Conservation (phyloP, 2,329 filamentous ascomycete species). For the Ilyonectria sp. region DNA sequence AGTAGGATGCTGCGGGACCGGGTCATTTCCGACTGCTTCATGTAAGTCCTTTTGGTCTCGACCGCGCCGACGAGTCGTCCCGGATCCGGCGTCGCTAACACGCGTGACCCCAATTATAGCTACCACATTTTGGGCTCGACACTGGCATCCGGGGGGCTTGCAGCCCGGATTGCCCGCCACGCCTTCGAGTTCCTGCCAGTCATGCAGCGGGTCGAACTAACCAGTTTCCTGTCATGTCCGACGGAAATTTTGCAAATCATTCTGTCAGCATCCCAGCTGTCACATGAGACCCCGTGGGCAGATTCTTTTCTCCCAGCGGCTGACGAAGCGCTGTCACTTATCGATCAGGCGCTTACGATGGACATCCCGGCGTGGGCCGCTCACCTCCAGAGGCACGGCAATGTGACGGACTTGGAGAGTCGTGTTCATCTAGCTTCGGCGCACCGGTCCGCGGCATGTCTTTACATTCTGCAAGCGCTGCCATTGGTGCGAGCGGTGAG, state of each 20-base stretch:
- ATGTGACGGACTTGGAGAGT: constrained; percentile 58
- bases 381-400: constrained; percentile 53
- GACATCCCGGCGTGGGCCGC: constrained; percentile 61
- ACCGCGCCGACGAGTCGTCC: constrained; percentile 7
- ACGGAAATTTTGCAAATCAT: constrained; percentile 62
- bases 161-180: constrained; percentile 57
- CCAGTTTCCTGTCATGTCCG: constrained; percentile 60
- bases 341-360: constrained; percentile 59
- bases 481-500: constrained; percentile 56
- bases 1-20: constrained; percentile 60
- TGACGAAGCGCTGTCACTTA: constrained; percentile 56
- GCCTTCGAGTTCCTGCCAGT: constrained; percentile 57
- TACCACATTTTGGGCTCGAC: constrained; percentile 60
- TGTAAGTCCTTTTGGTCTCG: constrained; percentile 52
- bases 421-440: constrained; percentile 62
- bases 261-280: constrained; percentile 61
- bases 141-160: constrained; percentile 54
- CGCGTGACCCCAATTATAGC: constrained; percentile 42
- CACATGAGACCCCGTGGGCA: constrained; percentile 54
- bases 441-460: constrained; percentile 62
- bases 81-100: constrained; percentile 28
- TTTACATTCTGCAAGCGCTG: constrained; percentile 63
- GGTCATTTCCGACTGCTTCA: constrained; percentile 64
- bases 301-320: constrained; percentile 52
- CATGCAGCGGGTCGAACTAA: constrained; percentile 59